These are phyloP conservation scores for Pichiaceae sp. DNA, from an alignment of 1,139 yeast genomes.

Conservation along the genomic window DNA sequence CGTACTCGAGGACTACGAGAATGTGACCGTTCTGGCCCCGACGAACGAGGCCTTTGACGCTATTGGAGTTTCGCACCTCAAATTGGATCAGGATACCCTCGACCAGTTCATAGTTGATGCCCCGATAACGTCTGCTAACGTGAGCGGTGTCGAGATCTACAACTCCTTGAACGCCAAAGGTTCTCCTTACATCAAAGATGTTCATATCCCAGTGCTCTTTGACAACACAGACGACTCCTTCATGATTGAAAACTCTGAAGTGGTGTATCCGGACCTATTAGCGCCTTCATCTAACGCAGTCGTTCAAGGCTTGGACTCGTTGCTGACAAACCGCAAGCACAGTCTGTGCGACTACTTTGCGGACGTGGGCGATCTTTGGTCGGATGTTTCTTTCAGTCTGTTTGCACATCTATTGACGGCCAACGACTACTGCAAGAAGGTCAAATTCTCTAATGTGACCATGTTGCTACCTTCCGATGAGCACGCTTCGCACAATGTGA, in stretches of 20 bases:
- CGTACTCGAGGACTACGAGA: conserved; percentile 49
- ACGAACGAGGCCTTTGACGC: conserved; percentile 65
- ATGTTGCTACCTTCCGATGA: conserved; percentile 38
- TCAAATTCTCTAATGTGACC: conserved; percentile 25
- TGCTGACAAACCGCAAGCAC: conserved; percentile 26
- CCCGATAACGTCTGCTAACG: conserved; percentile 19
- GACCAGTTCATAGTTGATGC: conserved; percentile 23
- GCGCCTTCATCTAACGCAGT: conserved; percentile 67
- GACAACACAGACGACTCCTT: conserved; percentile 17
- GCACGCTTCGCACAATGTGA: conserved; percentile 26
- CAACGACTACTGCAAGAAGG: conserved; percentile 11
- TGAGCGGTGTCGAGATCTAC: conserved; percentile 21
- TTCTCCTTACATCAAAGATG: conserved; percentile 10
- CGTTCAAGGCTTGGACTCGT: conserved; percentile 60
- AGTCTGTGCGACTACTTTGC: conserved; percentile 12
- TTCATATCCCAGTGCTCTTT: conserved; percentile 20
- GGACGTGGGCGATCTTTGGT: background rate
- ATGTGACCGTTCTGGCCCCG: conserved; percentile 80
- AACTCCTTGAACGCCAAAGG: conserved; percentile 14
- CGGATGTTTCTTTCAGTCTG: conserved; percentile 8
- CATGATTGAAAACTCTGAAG: conserved; percentile 39
- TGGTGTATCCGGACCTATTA: conserved; percentile 55
- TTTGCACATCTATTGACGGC: conserved; percentile 12
- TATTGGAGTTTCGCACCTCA: conserved; percentile 3
- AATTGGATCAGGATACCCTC: conserved; percentile 7